Conservation (phyloP, 225 moss, liverwort and hornwort genomes). For the Physcomitrellopsis africana region DNA sequence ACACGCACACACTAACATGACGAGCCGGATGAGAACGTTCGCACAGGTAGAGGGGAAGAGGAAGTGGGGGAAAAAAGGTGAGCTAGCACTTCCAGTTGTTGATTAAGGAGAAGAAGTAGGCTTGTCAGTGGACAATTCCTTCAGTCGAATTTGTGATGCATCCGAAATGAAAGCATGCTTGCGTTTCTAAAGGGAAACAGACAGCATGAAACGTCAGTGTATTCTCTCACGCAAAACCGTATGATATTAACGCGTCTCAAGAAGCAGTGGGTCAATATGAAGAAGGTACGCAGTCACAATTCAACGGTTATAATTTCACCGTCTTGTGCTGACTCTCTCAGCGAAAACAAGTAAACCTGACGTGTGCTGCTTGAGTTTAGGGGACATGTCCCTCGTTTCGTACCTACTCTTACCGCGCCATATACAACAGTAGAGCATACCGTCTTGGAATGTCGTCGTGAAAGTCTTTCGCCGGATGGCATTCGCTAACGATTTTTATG, state of each 20-base stretch:
- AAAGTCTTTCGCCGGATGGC: not conserved
- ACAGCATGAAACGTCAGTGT: slow-evolving; percentile 28
- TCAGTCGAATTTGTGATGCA: slow-evolving; percentile 37
- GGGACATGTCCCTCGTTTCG: not conserved
- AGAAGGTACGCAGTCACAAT: slow-evolving; percentile 39
- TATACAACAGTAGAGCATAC: slow-evolving; percentile 10
- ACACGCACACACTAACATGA: slow-evolving; percentile 16
- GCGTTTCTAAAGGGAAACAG: slow-evolving; percentile 40
- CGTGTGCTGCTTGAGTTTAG: slow-evolving; percentile 6
- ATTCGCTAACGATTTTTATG: not conserved
- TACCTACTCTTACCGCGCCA: slow-evolving; percentile 22
- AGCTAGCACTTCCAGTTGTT: slow-evolving; percentile 54
- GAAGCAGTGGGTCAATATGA: slow-evolving; percentile 41
- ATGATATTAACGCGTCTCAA: slow-evolving; percentile 25
- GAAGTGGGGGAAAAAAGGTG: slow-evolving; percentile 41
- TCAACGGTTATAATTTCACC: slow-evolving; percentile 5
- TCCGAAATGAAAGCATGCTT: slow-evolving; percentile 32
- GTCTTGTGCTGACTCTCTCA: slow-evolving; percentile 2
- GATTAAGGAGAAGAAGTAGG: slow-evolving; percentile 60
- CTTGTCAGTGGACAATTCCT: slow-evolving; percentile 36
- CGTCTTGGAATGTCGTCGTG: slow-evolving; percentile 10
- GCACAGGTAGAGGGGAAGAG: slow-evolving; percentile 31
- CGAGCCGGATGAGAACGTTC: slow-evolving; percentile 29
- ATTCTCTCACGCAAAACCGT: slow-evolving; percentile 21
- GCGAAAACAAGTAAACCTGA: slow-evolving; percentile 18